phyloP scores from a whole-genome alignment of 306 rosid species.

The Dicorynia guianensis region DNA sequence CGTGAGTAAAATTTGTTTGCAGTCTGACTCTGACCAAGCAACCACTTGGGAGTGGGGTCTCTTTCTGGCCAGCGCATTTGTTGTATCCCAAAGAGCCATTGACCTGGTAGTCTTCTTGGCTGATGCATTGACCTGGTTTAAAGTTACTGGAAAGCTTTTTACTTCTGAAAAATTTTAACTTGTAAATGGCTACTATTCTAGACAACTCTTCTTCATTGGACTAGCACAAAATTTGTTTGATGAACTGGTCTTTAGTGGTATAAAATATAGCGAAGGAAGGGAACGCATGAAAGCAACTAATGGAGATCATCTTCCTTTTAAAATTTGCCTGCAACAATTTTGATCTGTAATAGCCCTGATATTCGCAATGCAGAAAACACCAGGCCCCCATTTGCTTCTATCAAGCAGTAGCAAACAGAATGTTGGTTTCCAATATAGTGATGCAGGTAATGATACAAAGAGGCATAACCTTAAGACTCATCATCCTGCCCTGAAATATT shows the following conservation, averaged over 20 bases:
- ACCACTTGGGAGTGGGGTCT: conserved; percentile 34
- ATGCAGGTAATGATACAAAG: conserved; percentile 4
- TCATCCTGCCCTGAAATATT: conserved; percentile 25
- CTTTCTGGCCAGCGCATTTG: background rate
- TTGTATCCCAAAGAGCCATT: background rate
- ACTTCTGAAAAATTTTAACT: conserved; percentile 20
- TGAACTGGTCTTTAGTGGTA: conserved; percentile 47
- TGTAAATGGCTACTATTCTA: conserved; percentile 14
- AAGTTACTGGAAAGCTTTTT: background rate
- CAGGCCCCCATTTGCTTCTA: conserved; percentile 35
- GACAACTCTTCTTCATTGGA: conserved; percentile 39
- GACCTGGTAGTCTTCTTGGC: conserved; percentile 7
- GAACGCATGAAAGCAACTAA: conserved; percentile 15
- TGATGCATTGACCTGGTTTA: conserved; percentile 21
- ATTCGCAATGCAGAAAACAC: conserved; percentile 64
- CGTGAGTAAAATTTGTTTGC: too few species aligned
- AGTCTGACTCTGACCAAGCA: background rate
- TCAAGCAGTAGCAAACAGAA: conserved; percentile 42
- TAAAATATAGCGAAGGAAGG: conserved; percentile 14
- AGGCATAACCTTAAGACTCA: conserved; percentile 29
- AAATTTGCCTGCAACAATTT: background rate
- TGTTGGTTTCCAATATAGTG: conserved; percentile 30
- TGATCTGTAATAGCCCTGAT: conserved; percentile 32
- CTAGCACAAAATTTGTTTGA: conserved; percentile 13
- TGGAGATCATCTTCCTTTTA: conserved; percentile 12